These are phyloP conservation scores for Bocquillonia castaneifolia DNA, from an alignment of 441 rosid genomes.

Conservation along the genomic window DNA sequence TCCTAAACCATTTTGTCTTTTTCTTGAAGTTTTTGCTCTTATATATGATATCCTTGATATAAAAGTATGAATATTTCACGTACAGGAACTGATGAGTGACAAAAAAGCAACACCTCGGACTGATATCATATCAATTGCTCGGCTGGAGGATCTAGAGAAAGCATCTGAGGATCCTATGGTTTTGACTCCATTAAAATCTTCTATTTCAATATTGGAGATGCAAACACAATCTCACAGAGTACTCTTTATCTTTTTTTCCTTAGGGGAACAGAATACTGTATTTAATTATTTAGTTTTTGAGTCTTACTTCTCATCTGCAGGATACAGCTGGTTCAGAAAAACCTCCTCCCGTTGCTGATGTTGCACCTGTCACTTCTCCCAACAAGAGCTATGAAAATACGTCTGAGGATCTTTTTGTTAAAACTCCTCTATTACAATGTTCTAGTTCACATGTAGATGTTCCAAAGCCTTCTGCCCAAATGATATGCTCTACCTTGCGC, in stretches of 20 bases:
- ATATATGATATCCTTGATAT: neutral
- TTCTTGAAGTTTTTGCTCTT: neutral
- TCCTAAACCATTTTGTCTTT: neutral
- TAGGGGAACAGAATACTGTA: too few species aligned
- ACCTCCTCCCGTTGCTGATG: slow-evolving; percentile 29
- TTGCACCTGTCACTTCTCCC: slow-evolving; percentile 31
- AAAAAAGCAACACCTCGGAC: slow-evolving; percentile 28
- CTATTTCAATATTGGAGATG: slow-evolving; percentile 22
- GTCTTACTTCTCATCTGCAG: slow-evolving; percentile 27
- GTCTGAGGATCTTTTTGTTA: slow-evolving; percentile 35
- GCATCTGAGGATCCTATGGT: slow-evolving; percentile 32
- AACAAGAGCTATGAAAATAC: slow-evolving; percentile 23
- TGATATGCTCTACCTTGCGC: slow-evolving; percentile 51
- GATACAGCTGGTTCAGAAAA: slow-evolving; percentile 31
- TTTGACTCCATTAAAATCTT: slow-evolving; percentile 34
- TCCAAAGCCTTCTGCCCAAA: slow-evolving; percentile 44
- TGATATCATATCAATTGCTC: slow-evolving; percentile 33
- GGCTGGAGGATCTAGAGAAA: slow-evolving; percentile 29
- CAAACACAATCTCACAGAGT: neutral
- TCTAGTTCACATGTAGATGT: slow-evolving; percentile 32
- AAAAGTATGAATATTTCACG: neutral
- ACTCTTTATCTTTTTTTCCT: too few species aligned
- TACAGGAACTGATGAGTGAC: slow-evolving; percentile 34
- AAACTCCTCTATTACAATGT: slow-evolving; percentile 37
- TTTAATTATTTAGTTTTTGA: neutral